phyloP scores from a whole-genome alignment of 352 stramenopile species.

The Salisapilia sapeloensis region DNA sequence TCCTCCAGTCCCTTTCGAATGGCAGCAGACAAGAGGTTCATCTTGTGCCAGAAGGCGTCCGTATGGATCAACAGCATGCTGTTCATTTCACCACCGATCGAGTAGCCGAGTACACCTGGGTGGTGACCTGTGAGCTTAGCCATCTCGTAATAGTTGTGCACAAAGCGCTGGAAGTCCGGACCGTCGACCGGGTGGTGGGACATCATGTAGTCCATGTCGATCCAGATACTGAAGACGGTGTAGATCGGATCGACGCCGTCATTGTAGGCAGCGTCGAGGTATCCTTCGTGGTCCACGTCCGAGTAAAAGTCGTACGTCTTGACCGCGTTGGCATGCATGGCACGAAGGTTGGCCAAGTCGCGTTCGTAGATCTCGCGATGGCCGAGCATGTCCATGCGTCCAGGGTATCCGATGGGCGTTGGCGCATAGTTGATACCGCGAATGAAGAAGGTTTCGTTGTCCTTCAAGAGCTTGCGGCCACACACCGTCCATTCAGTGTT shows the following conservation, averaged over 20 bases:
- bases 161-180: constrained; percentile 20
- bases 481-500: constrained; percentile 50
- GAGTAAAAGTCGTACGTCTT: constrained; percentile 59
- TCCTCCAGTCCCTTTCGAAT: constrained; percentile 28
- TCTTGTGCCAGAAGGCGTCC: constrained; percentile 43
- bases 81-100: constrained; percentile 63
- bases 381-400: constrained; percentile 33
- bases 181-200: constrained; percentile 7
- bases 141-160: constrained; percentile 45
- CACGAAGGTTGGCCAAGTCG: constrained; percentile 43
- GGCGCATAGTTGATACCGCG: constrained; percentile 58
- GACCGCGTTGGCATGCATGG: constrained; percentile 55
- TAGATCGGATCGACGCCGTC: constrained; percentile 28
- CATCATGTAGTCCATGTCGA: constrained; percentile 38
- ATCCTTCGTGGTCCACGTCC: constrained; percentile 23
- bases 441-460: constrained; percentile 42
- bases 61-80: constrained; percentile 33
- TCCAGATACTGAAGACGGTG: constrained; percentile 62
- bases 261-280: constrained; percentile 49
- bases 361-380: constrained; percentile 32
- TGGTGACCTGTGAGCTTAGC: constrained; percentile 25
- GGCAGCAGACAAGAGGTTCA: constrained; percentile 21
- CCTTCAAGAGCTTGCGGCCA: constrained; percentile 36
- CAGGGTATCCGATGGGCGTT: constrained; percentile 34
- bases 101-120: constrained; percentile 48